Evolutionary conservation across 495 filamentous ascomycete species (phyloP), one percentile per base, ranked within the genome.

Genomic region (Xeromyces bisporus): DNA sequence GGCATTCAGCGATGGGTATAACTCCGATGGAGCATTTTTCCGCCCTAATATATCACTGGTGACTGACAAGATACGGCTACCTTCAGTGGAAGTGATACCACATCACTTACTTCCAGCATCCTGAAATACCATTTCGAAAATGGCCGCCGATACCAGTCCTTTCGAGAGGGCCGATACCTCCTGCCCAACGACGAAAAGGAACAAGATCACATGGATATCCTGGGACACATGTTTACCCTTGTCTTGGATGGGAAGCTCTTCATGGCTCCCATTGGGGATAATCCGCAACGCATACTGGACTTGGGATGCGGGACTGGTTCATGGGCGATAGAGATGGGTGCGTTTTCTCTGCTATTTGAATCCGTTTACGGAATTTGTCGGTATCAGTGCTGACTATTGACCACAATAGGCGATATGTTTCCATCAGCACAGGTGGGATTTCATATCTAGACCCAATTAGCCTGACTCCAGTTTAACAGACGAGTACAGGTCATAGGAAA

Each of bases 161-260:
- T 54, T 36, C 56, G 53, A 39, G 51, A 53, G 21, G 56, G 53
- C 21, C 43, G 57, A 35, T 66, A 66, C 33, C 31, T 53, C n/a
- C 42, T 56, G 25, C 62, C 62, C 7, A 66, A 66, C 38, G 62
- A 66, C 33, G 60, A 76, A 34, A 58, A 61, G 33, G 48, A 37
- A 29, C 27, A 53, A 15, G 55, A 59, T 31, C 51, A 53, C 17
- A 40, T 60, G 15, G 75, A 79, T 48, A 67, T 78, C 46, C 73
- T 77, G 47, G 73, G 78, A 47, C 54, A 66, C 20, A 60, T 77
- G 48, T 60, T 70, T 23, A 56, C 64, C 25, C 49, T 75, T 6
- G 62, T 48, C 3, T 47, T 60, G 23, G 55, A 59, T 18, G 62
- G 63, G 10, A 49, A 55, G 36, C 50, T 80, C 1, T 60, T 60